These are phyloP conservation scores for Gonium pectorale DNA, from an alignment of 139 green algal genomes.

Conservation along the genomic window DNA sequence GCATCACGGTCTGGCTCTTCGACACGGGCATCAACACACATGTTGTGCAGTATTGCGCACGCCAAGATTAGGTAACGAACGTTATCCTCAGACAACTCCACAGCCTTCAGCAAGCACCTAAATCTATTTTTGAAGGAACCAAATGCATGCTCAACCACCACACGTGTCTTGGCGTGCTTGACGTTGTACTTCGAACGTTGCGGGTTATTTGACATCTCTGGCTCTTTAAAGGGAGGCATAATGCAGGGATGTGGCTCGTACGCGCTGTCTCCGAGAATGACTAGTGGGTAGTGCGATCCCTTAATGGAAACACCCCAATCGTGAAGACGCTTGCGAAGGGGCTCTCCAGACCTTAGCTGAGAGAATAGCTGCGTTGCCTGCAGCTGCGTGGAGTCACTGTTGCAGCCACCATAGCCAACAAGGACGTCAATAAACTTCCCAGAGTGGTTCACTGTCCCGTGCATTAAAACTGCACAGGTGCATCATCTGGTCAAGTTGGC, in stretches of 20 bases:
- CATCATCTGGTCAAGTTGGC: too few species aligned
- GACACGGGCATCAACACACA: neutral
- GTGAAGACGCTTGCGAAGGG: neutral
- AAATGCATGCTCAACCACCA: neutral
- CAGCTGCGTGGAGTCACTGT: neutral
- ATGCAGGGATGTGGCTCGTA: neutral
- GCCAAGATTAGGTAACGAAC: neutral
- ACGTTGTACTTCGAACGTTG: neutral
- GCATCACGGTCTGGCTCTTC: neutral
- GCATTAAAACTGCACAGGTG: neutral
- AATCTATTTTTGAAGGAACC: neutral
- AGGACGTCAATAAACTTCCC: constrained; percentile 1
- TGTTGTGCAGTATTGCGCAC: neutral
- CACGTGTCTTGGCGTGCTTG: neutral
- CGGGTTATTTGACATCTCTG: neutral
- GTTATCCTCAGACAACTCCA: neutral
- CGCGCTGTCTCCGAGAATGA: neutral
- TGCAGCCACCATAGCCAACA: neutral
- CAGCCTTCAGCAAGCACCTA: neutral
- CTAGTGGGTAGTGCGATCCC: too few species aligned
- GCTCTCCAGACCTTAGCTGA: neutral
- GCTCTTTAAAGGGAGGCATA: neutral
- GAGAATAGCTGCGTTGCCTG: neutral
- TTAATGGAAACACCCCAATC: too few species aligned
- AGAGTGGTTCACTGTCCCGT: neutral